Evolutionary conservation across 768 basidiomycete species (phyloP).

Genomic region (Auricularia cornea): DNA sequence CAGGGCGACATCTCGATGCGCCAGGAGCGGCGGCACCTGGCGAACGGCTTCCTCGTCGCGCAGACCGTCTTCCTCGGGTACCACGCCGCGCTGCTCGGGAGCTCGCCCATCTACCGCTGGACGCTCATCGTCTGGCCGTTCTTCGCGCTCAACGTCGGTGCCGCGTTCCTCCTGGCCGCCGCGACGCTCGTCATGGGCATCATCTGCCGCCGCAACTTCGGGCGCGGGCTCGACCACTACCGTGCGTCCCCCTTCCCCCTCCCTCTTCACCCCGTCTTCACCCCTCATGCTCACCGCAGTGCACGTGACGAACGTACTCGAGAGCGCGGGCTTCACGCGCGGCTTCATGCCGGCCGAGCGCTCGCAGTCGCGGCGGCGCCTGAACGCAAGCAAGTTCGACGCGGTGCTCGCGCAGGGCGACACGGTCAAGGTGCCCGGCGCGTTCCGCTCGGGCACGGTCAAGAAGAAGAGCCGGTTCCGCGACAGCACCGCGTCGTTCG

Average conservation of each 20-base stretch:
- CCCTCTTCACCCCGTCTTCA: background rate
- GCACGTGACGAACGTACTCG: background rate
- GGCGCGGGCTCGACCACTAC: constrained; percentile 45
- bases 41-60: background rate
- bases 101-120: background rate
- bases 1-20: background rate
- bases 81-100: background rate
- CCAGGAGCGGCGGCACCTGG: background rate
- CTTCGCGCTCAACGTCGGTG: background rate
- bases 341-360: background rate
- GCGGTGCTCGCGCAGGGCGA: background rate
- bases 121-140: constrained; percentile 1
- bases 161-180: constrained; percentile 11
- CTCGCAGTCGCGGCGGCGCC: background rate
- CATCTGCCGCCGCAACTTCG: constrained; percentile 46
- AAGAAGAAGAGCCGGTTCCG: background rate
- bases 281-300: background rate
- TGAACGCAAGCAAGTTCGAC: background rate
- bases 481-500: background rate
- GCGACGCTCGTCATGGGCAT: constrained; percentile 35
- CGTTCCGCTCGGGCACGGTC: background rate
- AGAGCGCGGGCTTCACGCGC: background rate
- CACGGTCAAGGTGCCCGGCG: background rate
- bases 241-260: constrained; percentile 25
- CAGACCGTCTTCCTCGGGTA: background rate